Evolutionary conservation across 2,329 filamentous ascomycete genomes (phyloP).

Genomic region (Xylariaceae sp.): DNA sequence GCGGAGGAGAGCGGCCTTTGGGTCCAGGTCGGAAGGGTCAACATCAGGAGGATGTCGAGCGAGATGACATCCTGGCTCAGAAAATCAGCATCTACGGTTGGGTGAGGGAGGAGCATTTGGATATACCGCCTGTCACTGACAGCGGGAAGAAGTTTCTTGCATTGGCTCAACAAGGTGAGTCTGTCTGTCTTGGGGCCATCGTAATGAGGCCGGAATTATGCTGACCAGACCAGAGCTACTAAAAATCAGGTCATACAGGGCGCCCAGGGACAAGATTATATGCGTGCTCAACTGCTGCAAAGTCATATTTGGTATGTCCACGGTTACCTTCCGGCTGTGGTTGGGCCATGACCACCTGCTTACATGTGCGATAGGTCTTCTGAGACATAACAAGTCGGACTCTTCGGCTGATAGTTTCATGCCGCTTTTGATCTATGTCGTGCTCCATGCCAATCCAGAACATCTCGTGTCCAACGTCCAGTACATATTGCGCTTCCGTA

Average conservation of each 20-base stretch:
- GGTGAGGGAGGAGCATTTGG: conserved; percentile 88
- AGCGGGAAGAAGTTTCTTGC: conserved; percentile 83
- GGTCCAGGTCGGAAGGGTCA: conserved; percentile 86
- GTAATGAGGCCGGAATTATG: conserved; percentile 18
- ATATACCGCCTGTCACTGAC: conserved; percentile 79
- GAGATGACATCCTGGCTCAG: conserved; percentile 91
- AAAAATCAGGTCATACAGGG: conserved; percentile 94
- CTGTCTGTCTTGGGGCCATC: conserved; percentile 5
- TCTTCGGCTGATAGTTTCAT: conserved; percentile 96
- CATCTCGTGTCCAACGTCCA: conserved; percentile 96
- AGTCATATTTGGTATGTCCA: conserved; percentile 85
- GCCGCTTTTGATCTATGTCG: conserved; percentile 90
- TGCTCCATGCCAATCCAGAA: conserved; percentile 89
- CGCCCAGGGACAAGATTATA: conserved; percentile 97
- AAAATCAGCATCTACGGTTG: conserved; percentile 97
- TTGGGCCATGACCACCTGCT: conserved; percentile 7
- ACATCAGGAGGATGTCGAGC: conserved; percentile 95
- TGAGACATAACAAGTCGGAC: conserved; percentile 88
- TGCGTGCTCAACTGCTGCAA: conserved; percentile 99
- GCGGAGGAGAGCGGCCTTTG: conserved; percentile 61
- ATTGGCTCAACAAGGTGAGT: conserved; percentile 76
- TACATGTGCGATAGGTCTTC: conserved; percentile 51
- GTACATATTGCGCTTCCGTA: conserved; percentile 93
- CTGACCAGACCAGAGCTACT: conserved; percentile 61
- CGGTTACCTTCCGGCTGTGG: background rate